Evolutionary conservation across 176 grass and related monocot genomes (phyloP).

Genomic region (Paspalum notatum): DNA sequence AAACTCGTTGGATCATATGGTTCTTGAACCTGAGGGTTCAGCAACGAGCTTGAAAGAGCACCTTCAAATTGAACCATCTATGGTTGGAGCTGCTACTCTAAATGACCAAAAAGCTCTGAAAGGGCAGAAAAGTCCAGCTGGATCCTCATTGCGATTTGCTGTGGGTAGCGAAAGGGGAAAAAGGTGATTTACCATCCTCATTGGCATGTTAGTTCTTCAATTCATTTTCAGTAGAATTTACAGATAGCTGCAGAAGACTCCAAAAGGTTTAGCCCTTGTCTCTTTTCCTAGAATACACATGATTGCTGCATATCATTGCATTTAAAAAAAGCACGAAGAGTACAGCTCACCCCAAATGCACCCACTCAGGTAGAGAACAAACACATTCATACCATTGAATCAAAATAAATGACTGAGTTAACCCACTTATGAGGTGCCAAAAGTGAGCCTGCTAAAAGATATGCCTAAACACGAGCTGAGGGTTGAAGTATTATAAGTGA

Average conservation of each 20-base stretch:
- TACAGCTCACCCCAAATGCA: no score
- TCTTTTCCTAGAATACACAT: no score
- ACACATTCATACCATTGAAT: no score
- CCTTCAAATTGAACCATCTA: constrained; percentile 14
- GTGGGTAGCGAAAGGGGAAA: background rate
- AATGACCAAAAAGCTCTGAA: constrained; percentile 4
- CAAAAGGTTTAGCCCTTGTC: background rate
- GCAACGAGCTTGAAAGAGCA: background rate
- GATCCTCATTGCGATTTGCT: background rate
- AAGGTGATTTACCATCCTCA: constrained; percentile 37
- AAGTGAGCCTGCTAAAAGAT: no score
- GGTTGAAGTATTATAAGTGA: no score
- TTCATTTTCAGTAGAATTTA: background rate
- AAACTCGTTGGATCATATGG: background rate
- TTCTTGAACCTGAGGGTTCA: background rate
- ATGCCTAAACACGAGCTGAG: no score
- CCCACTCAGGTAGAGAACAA: no score
- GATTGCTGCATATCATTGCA: background rate
- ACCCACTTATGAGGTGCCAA: no score
- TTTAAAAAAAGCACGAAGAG: no score
- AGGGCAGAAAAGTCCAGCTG: background rate
- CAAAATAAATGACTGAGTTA: no score
- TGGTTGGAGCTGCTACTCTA: constrained; percentile 7
- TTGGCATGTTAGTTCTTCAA: background rate
- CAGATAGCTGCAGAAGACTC: background rate